Conservation (phyloP, 148 eudicot genomes). For the Suaeda aralocaspica region DNA sequence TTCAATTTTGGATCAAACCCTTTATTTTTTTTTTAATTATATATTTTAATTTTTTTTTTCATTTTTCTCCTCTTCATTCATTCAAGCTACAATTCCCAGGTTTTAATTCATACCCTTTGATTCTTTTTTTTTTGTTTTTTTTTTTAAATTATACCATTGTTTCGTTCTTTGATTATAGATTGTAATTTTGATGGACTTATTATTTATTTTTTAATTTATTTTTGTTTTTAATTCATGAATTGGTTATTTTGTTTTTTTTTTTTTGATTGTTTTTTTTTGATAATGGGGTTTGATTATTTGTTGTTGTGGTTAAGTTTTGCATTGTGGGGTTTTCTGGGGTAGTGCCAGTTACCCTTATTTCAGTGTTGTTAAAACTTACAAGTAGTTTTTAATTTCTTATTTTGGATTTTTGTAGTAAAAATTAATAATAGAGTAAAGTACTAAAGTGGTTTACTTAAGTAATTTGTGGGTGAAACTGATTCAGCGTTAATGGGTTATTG, state of each 20-base stretch:
- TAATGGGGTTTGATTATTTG: not conserved
- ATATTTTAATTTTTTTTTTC: too few species aligned
- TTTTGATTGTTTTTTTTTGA: not conserved
- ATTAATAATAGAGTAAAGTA: not conserved
- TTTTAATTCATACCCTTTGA: not conserved
- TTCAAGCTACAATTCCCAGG: conserved; percentile 8
- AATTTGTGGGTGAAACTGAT: not conserved
- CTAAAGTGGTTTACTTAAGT: not conserved
- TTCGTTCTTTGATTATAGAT: not conserved
- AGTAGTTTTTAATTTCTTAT: not conserved
- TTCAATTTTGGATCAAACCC: conserved; percentile 10
- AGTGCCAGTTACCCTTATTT: not conserved
- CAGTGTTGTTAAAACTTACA: not conserved
- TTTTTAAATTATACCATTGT: not conserved
- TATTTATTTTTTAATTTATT: not conserved
- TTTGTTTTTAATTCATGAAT: too few species aligned
- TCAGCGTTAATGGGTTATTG: not conserved
- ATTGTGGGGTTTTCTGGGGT: not conserved
- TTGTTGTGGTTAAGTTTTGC: not conserved
- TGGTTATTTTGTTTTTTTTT: not conserved
- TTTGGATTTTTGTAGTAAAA: not conserved
- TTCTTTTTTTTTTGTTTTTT: not conserved
- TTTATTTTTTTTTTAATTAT: not conserved
- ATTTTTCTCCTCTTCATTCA: not conserved
- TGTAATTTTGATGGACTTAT: not conserved